Percentiles rank a stretch among this genome's conserved stretches.
phyloP scores from a whole-genome alignment of 768 basidiomycete genomes.

The Amanita exitialis region DNA sequence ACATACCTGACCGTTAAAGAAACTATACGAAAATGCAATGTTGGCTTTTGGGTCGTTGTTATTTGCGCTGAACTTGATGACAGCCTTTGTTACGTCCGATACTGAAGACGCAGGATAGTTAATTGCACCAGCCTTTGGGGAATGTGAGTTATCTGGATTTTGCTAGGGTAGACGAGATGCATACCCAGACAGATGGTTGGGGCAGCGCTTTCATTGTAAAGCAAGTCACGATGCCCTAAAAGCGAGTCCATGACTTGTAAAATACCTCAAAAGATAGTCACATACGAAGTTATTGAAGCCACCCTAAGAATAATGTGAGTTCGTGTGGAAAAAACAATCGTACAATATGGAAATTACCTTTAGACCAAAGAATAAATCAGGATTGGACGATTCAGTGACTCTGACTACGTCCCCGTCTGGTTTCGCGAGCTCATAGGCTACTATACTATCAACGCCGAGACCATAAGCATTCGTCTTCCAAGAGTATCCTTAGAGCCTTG shows the following conservation, averaged over 20 bases:
- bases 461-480: slow-evolving; percentile 24
- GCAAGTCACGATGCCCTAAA: slow-evolving; percentile 47
- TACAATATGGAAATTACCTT: slow-evolving; percentile 16
- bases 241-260: neutral
- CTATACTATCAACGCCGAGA: slow-evolving; percentile 32
- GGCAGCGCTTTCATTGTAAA: slow-evolving; percentile 45
- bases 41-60: slow-evolving; percentile 42
- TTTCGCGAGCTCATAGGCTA: slow-evolving; percentile 45
- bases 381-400: slow-evolving; percentile 22
- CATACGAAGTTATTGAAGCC: slow-evolving; percentile 50
- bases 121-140: slow-evolving; percentile 39
- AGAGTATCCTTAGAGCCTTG: slow-evolving; percentile 37
- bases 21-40: slow-evolving; percentile 37
- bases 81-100: slow-evolving; percentile 23
- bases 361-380: slow-evolving; percentile 31
- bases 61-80: slow-evolving; percentile 26
- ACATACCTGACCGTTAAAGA: slow-evolving; percentile 22
- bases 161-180: slow-evolving; percentile 6
- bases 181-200: slow-evolving; percentile 51
- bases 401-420: slow-evolving; percentile 37
- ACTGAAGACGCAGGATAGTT: slow-evolving; percentile 15
- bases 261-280: neutral
- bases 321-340: neutral
- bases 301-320: slow-evolving; percentile 25
- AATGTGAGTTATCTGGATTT: neutral